phyloP scores from a whole-genome alignment of 805 yeast genomes.

The Saturnispora zaruensis region DNA sequence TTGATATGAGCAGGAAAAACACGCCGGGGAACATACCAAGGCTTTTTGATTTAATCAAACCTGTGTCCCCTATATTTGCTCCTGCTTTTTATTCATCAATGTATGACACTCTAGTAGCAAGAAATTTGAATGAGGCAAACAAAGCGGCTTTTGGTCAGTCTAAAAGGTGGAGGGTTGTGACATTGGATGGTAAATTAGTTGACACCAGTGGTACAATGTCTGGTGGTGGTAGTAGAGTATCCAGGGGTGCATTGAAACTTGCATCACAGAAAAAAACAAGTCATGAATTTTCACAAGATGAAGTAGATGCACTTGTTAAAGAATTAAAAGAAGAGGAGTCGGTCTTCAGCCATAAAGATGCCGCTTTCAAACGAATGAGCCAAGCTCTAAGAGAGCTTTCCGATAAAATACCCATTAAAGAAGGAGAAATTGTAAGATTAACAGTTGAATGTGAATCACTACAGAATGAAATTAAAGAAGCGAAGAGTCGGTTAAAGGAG shows the following conservation, averaged over 20 bases:
- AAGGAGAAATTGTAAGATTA: slow-evolving; percentile 48
- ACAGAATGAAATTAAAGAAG: slow-evolving; percentile 42
- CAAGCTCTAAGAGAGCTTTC: slow-evolving; percentile 47
- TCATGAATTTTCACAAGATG: slow-evolving; percentile 44
- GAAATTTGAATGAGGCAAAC: slow-evolving; percentile 70
- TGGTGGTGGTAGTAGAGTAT: slow-evolving; percentile 79
- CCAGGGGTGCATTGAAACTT: slow-evolving; percentile 70
- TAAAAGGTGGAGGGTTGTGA: slow-evolving; percentile 79
- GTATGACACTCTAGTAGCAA: slow-evolving; percentile 81
- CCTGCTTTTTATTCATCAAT: slow-evolving; percentile 88
- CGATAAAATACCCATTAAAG: slow-evolving; percentile 64
- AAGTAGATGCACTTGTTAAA: slow-evolving; percentile 43
- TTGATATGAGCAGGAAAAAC: slow-evolving; percentile 45
- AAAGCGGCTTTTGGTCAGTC: slow-evolving; percentile 71
- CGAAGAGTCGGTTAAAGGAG: slow-evolving; percentile 36
- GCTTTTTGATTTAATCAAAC: slow-evolving; percentile 71
- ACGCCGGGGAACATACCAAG: slow-evolving; percentile 77
- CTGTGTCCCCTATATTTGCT: slow-evolving; percentile 56
- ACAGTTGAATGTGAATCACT: slow-evolving; percentile 58
- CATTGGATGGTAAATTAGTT: slow-evolving; percentile 84
- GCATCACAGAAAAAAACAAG: slow-evolving; percentile 25
- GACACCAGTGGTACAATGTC: slow-evolving; percentile 93
- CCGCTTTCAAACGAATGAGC: slow-evolving; percentile 53
- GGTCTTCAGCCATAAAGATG: slow-evolving; percentile 24
- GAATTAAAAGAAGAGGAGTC: slow-evolving; percentile 49